Evolutionary conservation across 352 stramenopile species (phyloP).

Genomic region (Pilasporangium apinafurcum): DNA sequence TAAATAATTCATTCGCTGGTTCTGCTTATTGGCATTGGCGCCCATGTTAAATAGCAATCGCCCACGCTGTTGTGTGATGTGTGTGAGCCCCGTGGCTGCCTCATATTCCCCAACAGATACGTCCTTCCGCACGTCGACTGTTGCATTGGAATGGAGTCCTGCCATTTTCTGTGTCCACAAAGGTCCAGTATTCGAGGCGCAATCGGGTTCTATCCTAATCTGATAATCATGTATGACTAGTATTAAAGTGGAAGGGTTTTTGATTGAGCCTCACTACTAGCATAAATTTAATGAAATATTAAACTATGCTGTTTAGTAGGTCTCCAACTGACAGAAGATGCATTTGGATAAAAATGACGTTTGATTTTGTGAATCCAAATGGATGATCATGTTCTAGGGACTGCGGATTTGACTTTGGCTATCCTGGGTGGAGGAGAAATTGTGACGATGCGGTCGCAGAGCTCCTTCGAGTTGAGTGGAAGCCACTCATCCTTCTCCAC

Average conservation of each 20-base stretch:
- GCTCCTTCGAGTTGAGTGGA: slow-evolving; percentile 29
- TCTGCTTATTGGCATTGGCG: slow-evolving; percentile 23
- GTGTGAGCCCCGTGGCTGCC: slow-evolving; percentile 39
- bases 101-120: slow-evolving; percentile 63
- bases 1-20: background rate
- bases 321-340: no score
- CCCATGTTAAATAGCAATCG: slow-evolving; percentile 77
- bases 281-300: no score
- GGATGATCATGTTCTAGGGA: no score
- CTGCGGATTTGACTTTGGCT: slow-evolving; percentile 12
- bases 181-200: no score
- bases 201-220: no score
- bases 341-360: no score
- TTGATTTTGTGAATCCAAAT: no score
- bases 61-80: slow-evolving; percentile 63
- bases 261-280: no score
- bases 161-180: slow-evolving; percentile 4
- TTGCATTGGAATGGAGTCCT: background rate
- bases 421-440: slow-evolving; percentile 17
- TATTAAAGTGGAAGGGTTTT: no score
- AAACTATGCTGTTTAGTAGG: no score
- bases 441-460: slow-evolving; percentile 37
- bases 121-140: slow-evolving; percentile 17
- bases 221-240: no score
- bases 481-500: slow-evolving; percentile 70